Conservation (phyloP, 2,329 filamentous ascomycete genomes). For the Exophiala alcalophila region DNA sequence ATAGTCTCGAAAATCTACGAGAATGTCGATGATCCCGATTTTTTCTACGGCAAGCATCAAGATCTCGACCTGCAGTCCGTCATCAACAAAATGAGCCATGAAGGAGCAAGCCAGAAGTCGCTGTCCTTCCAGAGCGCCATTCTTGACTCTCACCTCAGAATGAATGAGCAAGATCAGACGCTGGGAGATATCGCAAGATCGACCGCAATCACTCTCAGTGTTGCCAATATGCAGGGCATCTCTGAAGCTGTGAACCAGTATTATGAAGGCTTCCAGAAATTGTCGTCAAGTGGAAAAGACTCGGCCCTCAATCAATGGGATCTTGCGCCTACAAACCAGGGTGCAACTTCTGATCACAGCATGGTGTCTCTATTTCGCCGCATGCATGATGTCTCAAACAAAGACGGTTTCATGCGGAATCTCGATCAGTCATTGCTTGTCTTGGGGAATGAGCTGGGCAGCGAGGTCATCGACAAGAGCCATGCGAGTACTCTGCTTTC, state of each 20-base stretch:
- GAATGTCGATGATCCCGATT: constrained; percentile 91
- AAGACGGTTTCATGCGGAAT: constrained; percentile 5
- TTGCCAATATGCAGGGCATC: constrained; percentile 78
- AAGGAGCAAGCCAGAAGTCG: constrained; percentile 80
- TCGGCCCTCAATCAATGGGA: constrained; percentile 10
- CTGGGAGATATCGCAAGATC: constrained; percentile 35
- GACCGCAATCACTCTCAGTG: constrained; percentile 54
- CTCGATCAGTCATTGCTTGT: constrained; percentile 15
- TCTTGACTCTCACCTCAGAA: constrained; percentile 78
- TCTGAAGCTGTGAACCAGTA: constrained; percentile 65
- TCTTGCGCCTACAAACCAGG: constrained; percentile 2
- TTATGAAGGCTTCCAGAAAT: constrained; percentile 36
- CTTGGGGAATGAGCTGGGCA: constrained; percentile 1
- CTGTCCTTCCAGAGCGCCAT: constrained; percentile 87
- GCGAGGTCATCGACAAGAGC: background rate
- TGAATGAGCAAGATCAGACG: constrained; percentile 54
- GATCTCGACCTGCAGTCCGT: constrained; percentile 73
- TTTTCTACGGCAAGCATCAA: constrained; percentile 88
- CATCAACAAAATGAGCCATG: constrained; percentile 79
- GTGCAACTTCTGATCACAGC: background rate
- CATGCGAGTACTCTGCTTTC: constrained; percentile 7
- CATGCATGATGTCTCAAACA: constrained; percentile 17
- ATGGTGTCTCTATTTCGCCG: constrained; percentile 10
- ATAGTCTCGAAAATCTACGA: constrained; percentile 80
- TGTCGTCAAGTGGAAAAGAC: background rate